Evolutionary conservation across 768 basidiomycete species (phyloP).

Genomic region (Leccinum obscurum): DNA sequence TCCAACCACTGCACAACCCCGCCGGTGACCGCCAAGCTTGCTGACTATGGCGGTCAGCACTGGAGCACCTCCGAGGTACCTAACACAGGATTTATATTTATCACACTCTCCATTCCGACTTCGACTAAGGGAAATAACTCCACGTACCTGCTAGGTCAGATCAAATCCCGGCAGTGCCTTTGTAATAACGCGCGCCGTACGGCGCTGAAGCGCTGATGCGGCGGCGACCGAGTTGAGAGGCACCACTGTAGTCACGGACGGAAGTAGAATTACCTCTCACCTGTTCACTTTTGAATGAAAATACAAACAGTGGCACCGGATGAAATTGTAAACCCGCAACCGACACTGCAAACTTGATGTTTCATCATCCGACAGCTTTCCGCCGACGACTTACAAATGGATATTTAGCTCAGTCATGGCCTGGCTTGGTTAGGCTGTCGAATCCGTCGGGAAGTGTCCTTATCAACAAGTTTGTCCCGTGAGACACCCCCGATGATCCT

Average conservation of each 20-base stretch:
- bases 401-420: not conserved
- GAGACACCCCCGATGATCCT: not conserved
- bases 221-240: not conserved
- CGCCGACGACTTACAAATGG: not conserved
- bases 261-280: not conserved
- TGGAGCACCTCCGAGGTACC: not conserved
- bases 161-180: not conserved
- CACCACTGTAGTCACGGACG: not conserved
- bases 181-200: not conserved
- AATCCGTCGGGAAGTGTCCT: not conserved
- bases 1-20: not conserved
- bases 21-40: not conserved
- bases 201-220: not conserved
- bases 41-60: not conserved
- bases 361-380: slow-evolving; percentile 1
- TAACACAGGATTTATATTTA: not conserved
- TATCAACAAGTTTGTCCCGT: slow-evolving; percentile 6
- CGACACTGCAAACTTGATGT: slow-evolving; percentile 9
- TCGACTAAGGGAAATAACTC: too few relatives aligned
- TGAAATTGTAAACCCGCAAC: not conserved
- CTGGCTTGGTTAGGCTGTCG: not conserved
- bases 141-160: not conserved
- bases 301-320: slow-evolving; percentile 16
- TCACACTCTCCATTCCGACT: not conserved
- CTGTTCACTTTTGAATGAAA: not conserved